A percentile compares a stretch with the other conserved stretches of the same genome.
These are phyloP conservation scores for Phalaenopsis hybrid DNA, from an alignment of 116 monocot genomes.

Conservation along the genomic window DNA sequence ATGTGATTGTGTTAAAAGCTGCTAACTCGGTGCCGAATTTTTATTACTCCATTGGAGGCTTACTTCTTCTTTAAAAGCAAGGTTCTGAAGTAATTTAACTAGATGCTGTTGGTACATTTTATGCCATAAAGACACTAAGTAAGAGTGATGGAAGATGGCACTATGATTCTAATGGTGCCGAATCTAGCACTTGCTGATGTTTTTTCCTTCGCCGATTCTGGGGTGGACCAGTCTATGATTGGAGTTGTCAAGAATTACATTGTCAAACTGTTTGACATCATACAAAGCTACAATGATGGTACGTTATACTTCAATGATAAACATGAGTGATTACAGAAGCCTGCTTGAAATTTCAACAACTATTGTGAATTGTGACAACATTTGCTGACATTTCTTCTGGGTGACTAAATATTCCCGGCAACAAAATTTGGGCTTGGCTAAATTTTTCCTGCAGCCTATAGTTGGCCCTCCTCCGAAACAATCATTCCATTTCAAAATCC, in stretches of 20 bases:
- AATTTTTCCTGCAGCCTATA: no score
- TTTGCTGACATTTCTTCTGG: no score
- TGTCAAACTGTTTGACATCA: no score
- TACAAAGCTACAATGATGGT: no score
- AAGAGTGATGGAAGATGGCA: slow-evolving; percentile 99
- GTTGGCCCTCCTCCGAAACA: no score
- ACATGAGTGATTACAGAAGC: no score
- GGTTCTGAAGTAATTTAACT: slow-evolving; percentile 40
- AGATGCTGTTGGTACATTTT: slow-evolving; percentile 55
- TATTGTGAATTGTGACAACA: no score
- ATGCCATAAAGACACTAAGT: slow-evolving; percentile 80
- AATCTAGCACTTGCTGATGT: slow-evolving; percentile 80
- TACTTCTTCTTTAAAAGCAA: slow-evolving; percentile 72
- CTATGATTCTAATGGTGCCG: slow-evolving; percentile 56
- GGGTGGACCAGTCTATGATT: background rate
- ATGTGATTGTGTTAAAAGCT: slow-evolving; percentile 48
- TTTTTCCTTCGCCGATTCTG: background rate
- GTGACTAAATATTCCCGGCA: no score
- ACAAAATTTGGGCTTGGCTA: no score
- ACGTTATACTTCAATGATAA: background rate
- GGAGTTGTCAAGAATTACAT: no score
- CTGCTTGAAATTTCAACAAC: no score
- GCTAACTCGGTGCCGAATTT: slow-evolving; percentile 53
- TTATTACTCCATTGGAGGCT: slow-evolving; percentile 51
- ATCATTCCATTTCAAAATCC: no score